These are phyloP conservation scores for Colletotrichum graminicola DNA, from an alignment of 2,329 filamentous ascomycete genomes.

Conservation along the genomic window DNA sequence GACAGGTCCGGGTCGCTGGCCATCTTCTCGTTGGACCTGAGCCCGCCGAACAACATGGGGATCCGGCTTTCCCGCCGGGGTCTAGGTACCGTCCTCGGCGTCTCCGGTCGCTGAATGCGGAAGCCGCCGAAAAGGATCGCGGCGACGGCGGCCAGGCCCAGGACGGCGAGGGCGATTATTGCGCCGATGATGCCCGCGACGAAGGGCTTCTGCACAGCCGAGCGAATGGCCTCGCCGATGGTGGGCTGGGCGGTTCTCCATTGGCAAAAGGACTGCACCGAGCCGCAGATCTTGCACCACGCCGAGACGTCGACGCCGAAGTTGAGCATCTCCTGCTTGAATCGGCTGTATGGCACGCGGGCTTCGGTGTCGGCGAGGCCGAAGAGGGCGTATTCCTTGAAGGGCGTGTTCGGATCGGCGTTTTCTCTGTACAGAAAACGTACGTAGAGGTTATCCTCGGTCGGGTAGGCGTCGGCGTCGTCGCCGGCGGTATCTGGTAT, in stretches of 20 bases:
- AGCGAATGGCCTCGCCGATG: conserved; percentile 8
- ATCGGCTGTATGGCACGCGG: conserved; percentile 55
- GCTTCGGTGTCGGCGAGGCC: conserved; percentile 50
- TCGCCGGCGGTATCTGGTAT: conserved; percentile 43
- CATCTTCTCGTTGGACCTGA: conserved; percentile 61
- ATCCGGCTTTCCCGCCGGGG: conserved; percentile 34
- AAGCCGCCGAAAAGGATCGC: conserved; percentile 52
- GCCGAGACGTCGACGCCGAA: conserved; percentile 51
- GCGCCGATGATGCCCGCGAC: conserved; percentile 63
- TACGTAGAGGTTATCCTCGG: conserved; percentile 58
- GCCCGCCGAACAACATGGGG: conserved; percentile 51
- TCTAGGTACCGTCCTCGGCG: neutral
- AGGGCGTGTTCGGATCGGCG: conserved; percentile 51
- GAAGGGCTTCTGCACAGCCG: conserved; percentile 47
- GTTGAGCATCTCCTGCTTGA: conserved; percentile 52
- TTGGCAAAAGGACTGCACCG: conserved; percentile 55
- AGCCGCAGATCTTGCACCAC: conserved; percentile 61
- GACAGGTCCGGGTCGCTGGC: conserved; percentile 58
- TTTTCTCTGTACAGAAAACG: conserved; percentile 69
- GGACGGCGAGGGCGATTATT: conserved; percentile 52
- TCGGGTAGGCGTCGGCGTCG: conserved; percentile 47
- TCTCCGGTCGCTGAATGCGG: conserved; percentile 46
- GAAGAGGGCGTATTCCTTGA: conserved; percentile 58
- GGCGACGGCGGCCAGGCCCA: conserved; percentile 50
- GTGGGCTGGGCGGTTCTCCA: conserved; percentile 6